Conservation (phyloP, 345 rosid species). For the Jatropha curcas region DNA sequence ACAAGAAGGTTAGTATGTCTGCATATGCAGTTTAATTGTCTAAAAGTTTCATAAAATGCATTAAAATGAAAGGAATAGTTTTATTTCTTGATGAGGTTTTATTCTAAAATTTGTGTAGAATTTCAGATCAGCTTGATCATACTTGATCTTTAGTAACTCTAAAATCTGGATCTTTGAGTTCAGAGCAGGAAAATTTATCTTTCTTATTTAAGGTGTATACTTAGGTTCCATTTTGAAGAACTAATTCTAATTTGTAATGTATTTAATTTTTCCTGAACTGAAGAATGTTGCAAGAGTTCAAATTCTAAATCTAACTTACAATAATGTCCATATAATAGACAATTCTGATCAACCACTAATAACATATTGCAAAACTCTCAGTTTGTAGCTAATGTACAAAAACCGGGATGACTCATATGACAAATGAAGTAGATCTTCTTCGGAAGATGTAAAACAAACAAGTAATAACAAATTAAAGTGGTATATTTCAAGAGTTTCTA, state of each 20-base stretch:
- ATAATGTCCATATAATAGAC: not conserved
- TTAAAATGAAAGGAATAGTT: not conserved
- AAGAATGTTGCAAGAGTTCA: not conserved
- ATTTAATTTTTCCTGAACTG: not conserved
- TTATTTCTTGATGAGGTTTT: not conserved
- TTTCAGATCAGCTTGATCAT: not conserved
- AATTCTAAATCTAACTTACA: not conserved
- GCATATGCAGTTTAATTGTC: no score
- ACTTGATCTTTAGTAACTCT: not conserved
- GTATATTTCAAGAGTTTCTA: not conserved
- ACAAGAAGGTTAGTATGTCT: slow-evolving; percentile 42
- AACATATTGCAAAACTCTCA: not conserved
- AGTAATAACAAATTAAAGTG: not conserved
- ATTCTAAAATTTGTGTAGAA: not conserved
- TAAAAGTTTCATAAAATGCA: not conserved
- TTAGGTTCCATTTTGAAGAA: no score
- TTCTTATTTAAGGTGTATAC: no score
- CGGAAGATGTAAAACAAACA: not conserved
- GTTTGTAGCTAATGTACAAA: not conserved
- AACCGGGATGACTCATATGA: not conserved
- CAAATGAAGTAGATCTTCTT: not conserved
- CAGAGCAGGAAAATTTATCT: not conserved
- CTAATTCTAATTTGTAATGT: not conserved
- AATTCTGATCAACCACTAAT: not conserved
- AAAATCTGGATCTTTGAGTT: not conserved